Percentiles rank a stretch among this genome's conserved stretches.
phyloP scores from a whole-genome alignment of 768 basidiomycete species.

The Exsudoporus frostii region DNA sequence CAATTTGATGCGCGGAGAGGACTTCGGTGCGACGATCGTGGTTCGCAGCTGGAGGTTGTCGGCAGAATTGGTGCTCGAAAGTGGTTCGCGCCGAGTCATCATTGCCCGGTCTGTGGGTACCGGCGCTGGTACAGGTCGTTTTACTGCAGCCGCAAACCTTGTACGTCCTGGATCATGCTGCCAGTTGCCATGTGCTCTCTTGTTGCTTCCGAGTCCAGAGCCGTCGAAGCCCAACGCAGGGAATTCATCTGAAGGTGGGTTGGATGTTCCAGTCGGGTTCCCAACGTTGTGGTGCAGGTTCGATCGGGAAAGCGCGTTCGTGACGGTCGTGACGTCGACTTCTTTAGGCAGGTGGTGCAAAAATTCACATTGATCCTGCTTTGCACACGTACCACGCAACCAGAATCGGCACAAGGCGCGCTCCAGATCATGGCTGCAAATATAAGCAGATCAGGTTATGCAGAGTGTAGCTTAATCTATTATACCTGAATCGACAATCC shows the following conservation, averaged over 20 bases:
- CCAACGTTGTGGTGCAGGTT: slow-evolving; percentile 47
- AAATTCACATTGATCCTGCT: slow-evolving; percentile 96
- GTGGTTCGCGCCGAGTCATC: slow-evolving; percentile 52
- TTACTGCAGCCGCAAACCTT: slow-evolving; percentile 87
- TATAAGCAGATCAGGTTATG: slow-evolving; percentile 12
- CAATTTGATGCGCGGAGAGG: slow-evolving; percentile 83
- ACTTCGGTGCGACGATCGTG: slow-evolving; percentile 71
- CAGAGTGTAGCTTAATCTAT: slow-evolving; percentile 15
- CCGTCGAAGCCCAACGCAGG: slow-evolving; percentile 58
- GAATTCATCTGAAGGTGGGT: slow-evolving; percentile 56
- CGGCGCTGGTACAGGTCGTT: slow-evolving; percentile 48
- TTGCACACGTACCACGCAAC: slow-evolving; percentile 95
- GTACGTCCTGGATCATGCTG: slow-evolving; percentile 84
- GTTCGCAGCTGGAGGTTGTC: slow-evolving; percentile 63
- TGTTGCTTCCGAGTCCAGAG: slow-evolving; percentile 35
- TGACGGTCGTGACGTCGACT: slow-evolving; percentile 71
- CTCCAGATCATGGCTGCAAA: slow-evolving; percentile 84
- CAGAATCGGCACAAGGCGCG: slow-evolving; percentile 95
- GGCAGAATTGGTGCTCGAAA: slow-evolving; percentile 47
- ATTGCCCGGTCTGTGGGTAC: slow-evolving; percentile 36
- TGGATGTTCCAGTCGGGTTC: slow-evolving; percentile 35
- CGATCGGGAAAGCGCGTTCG: slow-evolving; percentile 63
- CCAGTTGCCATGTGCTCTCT: slow-evolving; percentile 40
- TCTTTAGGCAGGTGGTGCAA: slow-evolving; percentile 87
- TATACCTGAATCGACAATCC: slow-evolving; percentile 95